Base-by-base conservation (phyloP, 305 asterid genomes). In the Fraxinus paxiana region DNA sequence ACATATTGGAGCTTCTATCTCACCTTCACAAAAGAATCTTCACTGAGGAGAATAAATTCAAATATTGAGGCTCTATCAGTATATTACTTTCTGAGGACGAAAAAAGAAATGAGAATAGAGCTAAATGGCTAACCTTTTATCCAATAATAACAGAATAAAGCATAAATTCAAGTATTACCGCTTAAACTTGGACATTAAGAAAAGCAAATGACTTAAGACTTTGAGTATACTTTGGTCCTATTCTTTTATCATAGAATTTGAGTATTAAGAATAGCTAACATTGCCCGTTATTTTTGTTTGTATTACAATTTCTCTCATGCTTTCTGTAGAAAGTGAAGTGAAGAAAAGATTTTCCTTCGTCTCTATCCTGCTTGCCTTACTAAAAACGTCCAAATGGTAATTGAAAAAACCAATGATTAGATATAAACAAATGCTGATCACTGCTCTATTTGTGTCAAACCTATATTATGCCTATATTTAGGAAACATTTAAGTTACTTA, bases 291-390 rank as follows among this genome's bases (percentile, higher is more conserved):
- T 17, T 30, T 51, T 51, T 54, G 7, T 76, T 17, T 76, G 43
- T 13, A 76, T 48, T 17, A 46, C 15, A 76, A 51, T 56, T 71
- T 56, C 30, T 76, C 30, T 31, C 77, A 61, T 77, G 80, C 82
- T 84, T 73, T 54, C 13, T 12, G 48, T 33, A 31, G 46, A 38
- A 31, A 70, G 75, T 18, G n/a, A 77, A 22, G 31, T 77, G 33
- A 35, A 73, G 63, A 78, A 22, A 48, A 59, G 13, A 28, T 78
- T 37, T 83, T 63, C 28, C 69, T 37, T 4, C 34, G 2, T 43
- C 15, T 65, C 8, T 31, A 41, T 20, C 76, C 51, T 8, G 35
- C 18, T 17, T 35, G 33, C 31, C n/a, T 61, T 12, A 61, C 59
- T 17, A 46, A 37, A 33, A 69, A 72, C 18, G 73, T 41, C 38